These are phyloP conservation scores for Gnaphalium uliginosum DNA, from an alignment of 129 eudicot species.

Conservation along the genomic window DNA sequence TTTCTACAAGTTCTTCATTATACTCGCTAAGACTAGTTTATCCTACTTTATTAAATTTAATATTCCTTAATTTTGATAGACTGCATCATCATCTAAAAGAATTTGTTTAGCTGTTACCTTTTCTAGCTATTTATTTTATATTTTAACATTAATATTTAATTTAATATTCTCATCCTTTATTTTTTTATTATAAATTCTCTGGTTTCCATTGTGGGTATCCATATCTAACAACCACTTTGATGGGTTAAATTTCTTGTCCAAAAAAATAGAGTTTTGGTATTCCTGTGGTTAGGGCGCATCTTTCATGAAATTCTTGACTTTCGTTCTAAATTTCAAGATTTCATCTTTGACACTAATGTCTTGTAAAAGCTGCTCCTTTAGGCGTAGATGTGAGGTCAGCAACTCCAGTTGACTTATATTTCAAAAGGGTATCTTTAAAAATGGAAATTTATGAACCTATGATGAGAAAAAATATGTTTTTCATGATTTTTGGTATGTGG, in stretches of 20 bases:
- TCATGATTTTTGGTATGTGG: slow-evolving; percentile 39
- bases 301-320: slow-evolving; percentile 22
- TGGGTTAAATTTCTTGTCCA: slow-evolving; percentile 15
- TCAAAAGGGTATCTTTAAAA: slow-evolving; percentile 34
- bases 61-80: slow-evolving; percentile 10
- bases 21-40: neutral
- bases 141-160: neutral
- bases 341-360: slow-evolving; percentile 21
- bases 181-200: slow-evolving; percentile 9
- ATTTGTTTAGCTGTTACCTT: slow-evolving; percentile 3
- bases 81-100: slow-evolving; percentile 8
- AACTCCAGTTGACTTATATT: slow-evolving; percentile 25
- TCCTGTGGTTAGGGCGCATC: slow-evolving; percentile 3
- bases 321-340: slow-evolving; percentile 16
- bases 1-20: too few species aligned
- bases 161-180: neutral
- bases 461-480: slow-evolving; percentile 18
- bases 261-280: neutral
- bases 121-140: neutral
- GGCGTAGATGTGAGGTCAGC: slow-evolving; percentile 5
- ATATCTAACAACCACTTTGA: slow-evolving; percentile 28
- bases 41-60: neutral
- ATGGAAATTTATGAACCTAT: slow-evolving; percentile 30
- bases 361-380: slow-evolving; percentile 16
- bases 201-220: slow-evolving; percentile 47